phyloP scores from a whole-genome alignment of 2,329 filamentous ascomycete genomes.

The Conoideocrella luteorostrata region DNA sequence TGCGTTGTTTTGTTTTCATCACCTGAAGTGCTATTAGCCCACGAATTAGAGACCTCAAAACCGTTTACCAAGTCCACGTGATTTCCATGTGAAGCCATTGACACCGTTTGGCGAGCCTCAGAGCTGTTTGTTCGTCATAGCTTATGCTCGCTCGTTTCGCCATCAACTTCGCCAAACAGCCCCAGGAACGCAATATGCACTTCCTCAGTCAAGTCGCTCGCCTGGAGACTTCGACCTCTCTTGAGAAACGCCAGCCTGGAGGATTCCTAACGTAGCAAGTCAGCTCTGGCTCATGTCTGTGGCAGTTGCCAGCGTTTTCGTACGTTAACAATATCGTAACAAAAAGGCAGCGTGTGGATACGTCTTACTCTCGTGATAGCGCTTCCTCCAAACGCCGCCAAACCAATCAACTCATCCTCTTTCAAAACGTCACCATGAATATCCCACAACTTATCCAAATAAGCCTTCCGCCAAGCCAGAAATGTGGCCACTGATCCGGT shows the following conservation, averaged over 20 bases:
- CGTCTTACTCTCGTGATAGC: slow-evolving; percentile 69
- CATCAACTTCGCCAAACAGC: slow-evolving; percentile 67
- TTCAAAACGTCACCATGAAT: slow-evolving; percentile 39
- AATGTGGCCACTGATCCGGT: slow-evolving; percentile 87
- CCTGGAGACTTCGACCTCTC: slow-evolving; percentile 82
- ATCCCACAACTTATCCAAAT: slow-evolving; percentile 76
- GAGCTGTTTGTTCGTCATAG: slow-evolving; percentile 22
- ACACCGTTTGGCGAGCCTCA: too few species aligned
- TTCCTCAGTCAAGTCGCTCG: slow-evolving; percentile 86
- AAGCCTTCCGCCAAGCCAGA: slow-evolving; percentile 80
- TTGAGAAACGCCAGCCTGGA: slow-evolving; percentile 81
- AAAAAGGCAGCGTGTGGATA: not conserved
- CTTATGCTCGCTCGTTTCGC: slow-evolving; percentile 27
- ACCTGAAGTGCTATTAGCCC: too few species aligned
- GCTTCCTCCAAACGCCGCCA: slow-evolving; percentile 82
- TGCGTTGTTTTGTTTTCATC: too few species aligned
- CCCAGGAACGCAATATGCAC: slow-evolving; percentile 76
- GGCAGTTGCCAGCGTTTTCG: not conserved
- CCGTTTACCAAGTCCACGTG: too few species aligned
- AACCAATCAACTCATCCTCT: slow-evolving; percentile 56
- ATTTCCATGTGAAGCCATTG: too few species aligned
- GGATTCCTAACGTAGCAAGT: slow-evolving; percentile 51
- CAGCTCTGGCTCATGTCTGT: not conserved
- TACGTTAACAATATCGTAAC: not conserved
- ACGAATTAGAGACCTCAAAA: too few species aligned